A percentile compares a stretch with the other conserved stretches of the same genome.
phyloP scores from a whole-genome alignment of 352 stramenopile genomes.

The Blastocystis sp. region DNA sequence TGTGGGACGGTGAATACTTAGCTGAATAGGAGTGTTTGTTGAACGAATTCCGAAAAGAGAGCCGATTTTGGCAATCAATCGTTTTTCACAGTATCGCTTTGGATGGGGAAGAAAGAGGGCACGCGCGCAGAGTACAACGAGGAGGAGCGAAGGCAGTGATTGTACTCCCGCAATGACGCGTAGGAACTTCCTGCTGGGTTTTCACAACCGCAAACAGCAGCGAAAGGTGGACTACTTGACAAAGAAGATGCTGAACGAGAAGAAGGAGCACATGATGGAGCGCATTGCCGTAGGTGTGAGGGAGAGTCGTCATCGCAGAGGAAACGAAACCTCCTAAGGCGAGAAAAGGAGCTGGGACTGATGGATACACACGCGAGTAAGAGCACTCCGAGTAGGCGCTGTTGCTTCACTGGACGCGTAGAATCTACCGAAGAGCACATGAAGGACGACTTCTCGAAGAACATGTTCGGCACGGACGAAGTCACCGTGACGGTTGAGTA shows the following conservation, averaged over 20 bases:
- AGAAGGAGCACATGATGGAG: constrained; percentile 24
- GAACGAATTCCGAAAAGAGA: background rate
- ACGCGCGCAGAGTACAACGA: constrained; percentile 15
- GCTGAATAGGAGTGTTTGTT: constrained; percentile 34
- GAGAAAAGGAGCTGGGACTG: constrained; percentile 66
- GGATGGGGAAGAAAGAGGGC: constrained; percentile 21
- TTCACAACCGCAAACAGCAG: constrained; percentile 64
- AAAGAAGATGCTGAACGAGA: constrained; percentile 50
- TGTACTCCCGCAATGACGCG: background rate
- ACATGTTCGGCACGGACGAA: constrained; percentile 56
- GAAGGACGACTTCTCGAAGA: constrained; percentile 47
- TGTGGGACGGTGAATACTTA: constrained; percentile 69
- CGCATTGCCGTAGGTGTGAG: constrained; percentile 19
- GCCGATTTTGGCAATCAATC: background rate
- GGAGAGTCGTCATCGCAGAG: constrained; percentile 5
- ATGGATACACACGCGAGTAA: background rate
- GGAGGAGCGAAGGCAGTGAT: constrained; percentile 3
- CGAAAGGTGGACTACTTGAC: constrained; percentile 56
- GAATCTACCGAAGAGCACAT: constrained; percentile 9
- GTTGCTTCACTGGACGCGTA: background rate
- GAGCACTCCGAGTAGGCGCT: background rate
- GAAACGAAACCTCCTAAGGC: constrained; percentile 27
- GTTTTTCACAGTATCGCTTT: too few species aligned
- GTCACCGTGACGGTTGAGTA: constrained; percentile 64
- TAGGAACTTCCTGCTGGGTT: constrained; percentile 50